A percentile compares a stretch with the other conserved stretches of the same genome.
phyloP scores from a whole-genome alignment of 768 basidiomycete genomes.

The Psilocybe cyanescens region DNA sequence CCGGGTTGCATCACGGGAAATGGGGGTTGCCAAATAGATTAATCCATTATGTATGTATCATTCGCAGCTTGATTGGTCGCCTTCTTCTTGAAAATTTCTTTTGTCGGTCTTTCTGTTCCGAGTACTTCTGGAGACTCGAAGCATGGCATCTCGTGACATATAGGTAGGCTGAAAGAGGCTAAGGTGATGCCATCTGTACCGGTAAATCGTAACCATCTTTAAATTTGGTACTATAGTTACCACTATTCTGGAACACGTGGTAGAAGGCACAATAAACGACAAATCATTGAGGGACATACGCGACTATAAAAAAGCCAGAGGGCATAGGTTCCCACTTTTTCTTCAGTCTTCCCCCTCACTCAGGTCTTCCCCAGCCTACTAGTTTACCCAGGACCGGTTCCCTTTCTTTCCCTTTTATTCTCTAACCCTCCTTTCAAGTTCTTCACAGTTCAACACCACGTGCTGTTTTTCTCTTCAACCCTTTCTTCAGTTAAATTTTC shows the following conservation, averaged over 20 bases:
- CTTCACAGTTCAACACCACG: slow-evolving; percentile 19
- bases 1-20: too few species aligned
- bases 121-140: too few species aligned
- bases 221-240: slow-evolving; percentile 21
- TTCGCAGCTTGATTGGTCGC: too few species aligned
- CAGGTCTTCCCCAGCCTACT: slow-evolving; percentile 19
- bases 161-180: too few species aligned
- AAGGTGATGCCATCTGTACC: background rate
- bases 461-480: slow-evolving; percentile 15
- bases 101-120: too few species aligned
- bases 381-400: slow-evolving; percentile 34
- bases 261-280: slow-evolving; percentile 2
- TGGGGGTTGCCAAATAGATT: too few species aligned
- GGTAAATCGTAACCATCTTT: slow-evolving; percentile 7
- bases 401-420: slow-evolving; percentile 19
- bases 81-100: too few species aligned
- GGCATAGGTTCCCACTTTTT: background rate
- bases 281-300: slow-evolving; percentile 3
- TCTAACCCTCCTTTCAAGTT: slow-evolving; percentile 10
- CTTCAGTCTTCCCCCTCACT: slow-evolving; percentile 16
- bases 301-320: slow-evolving; percentile 15
- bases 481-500: slow-evolving; percentile 13
- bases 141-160: too few species aligned
- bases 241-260: slow-evolving; percentile 22
- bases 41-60: too few species aligned